phyloP scores from a whole-genome alignment of 2,329 filamentous ascomycete species.

The Grosmannia serpens region DNA sequence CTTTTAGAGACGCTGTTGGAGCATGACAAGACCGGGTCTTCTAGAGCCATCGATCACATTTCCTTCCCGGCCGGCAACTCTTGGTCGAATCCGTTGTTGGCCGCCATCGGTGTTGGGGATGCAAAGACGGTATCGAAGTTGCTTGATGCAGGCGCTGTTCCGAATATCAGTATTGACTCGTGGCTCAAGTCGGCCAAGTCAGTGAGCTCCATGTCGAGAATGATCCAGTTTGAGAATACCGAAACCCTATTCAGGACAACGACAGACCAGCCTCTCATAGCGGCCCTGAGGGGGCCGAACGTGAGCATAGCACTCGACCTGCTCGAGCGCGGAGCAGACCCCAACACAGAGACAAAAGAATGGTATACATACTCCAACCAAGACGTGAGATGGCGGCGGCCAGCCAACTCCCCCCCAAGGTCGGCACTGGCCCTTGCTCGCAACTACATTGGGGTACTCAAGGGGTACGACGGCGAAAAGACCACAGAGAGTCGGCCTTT shows the following conservation, averaged over 20 bases:
- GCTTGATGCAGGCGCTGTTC: slow-evolving; percentile 49
- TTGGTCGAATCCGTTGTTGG: slow-evolving; percentile 29
- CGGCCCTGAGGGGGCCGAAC: slow-evolving; percentile 41
- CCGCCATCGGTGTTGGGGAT: slow-evolving; percentile 45
- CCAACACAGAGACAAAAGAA: slow-evolving; percentile 42
- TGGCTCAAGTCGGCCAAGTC: slow-evolving; percentile 49
- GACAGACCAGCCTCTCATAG: slow-evolving; percentile 54
- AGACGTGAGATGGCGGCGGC: too few relatives aligned
- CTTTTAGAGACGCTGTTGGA: slow-evolving; percentile 39
- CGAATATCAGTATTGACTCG: slow-evolving; percentile 48
- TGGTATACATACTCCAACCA: slow-evolving; percentile 20
- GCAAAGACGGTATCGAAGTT: slow-evolving; percentile 44
- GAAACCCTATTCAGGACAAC: slow-evolving; percentile 32
- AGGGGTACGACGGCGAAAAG: slow-evolving; percentile 28
- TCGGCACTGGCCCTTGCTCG: slow-evolving; percentile 50
- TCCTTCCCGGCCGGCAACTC: slow-evolving; percentile 21
- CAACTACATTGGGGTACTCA: slow-evolving; percentile 36
- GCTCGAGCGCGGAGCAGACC: slow-evolving; percentile 52
- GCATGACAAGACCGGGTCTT: slow-evolving; percentile 47
- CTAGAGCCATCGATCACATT: slow-evolving; percentile 57
- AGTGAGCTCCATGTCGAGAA: slow-evolving; percentile 21
- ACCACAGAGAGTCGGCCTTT: slow-evolving; percentile 17
- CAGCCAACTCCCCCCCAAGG: not conserved
- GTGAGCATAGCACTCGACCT: slow-evolving; percentile 43
- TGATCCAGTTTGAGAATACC: slow-evolving; percentile 34